Conservation (phyloP, 106 monocot species). For the Dendrobium chrysotoxum region DNA sequence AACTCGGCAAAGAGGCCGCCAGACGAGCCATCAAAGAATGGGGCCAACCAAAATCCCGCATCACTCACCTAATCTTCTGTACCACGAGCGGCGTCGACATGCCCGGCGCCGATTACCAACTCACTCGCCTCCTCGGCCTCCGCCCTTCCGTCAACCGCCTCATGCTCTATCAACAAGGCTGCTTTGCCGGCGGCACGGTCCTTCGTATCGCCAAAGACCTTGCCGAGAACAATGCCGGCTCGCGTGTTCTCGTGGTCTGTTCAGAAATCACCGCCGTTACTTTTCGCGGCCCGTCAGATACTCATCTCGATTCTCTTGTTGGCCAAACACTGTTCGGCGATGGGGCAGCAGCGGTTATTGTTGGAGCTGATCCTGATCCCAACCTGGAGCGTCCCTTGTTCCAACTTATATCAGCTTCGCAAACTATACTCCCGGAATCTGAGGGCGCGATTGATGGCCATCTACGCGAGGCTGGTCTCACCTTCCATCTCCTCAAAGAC, state of each 20-base stretch:
- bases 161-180: constrained; percentile 23
- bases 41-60: constrained; percentile 13
- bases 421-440: constrained; percentile 7
- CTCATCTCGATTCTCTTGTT: constrained; percentile 13
- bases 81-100: constrained; percentile 21
- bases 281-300: constrained; percentile 15
- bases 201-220: constrained; percentile 14
- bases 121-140: constrained; percentile 15
- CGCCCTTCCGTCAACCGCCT: constrained; percentile 13
- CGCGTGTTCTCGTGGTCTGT: constrained; percentile 16
- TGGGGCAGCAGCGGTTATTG: constrained; percentile 1
- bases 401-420: constrained; percentile 8
- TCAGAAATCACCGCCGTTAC: constrained; percentile 17
- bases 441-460: constrained; percentile 19
- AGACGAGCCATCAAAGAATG: constrained; percentile 10
- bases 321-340: constrained; percentile 16
- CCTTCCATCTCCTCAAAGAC: constrained; percentile 16
- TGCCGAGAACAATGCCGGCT: not conserved
- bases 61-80: constrained; percentile 20
- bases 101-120: constrained; percentile 16
- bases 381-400: constrained; percentile 4
- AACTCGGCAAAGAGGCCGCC: constrained; percentile 15
- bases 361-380: constrained; percentile 2
- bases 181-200: constrained; percentile 19
- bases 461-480: constrained; percentile 14